phyloP scores from a whole-genome alignment of 1,139 yeast species.

The Yamadazyma pseudoaaseri region DNA sequence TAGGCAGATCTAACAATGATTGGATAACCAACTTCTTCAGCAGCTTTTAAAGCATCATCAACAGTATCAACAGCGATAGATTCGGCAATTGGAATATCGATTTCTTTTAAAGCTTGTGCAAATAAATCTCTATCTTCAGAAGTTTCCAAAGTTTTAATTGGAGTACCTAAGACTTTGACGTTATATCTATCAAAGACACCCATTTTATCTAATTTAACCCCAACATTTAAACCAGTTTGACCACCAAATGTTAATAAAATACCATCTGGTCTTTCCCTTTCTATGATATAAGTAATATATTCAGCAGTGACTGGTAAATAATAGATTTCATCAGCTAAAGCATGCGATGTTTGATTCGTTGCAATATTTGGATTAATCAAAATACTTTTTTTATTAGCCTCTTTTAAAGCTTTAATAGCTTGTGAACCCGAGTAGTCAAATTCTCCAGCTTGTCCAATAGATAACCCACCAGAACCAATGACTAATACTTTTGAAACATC shows the following conservation, averaged over 20 bases:
- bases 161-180: conserved; percentile 95
- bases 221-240: conserved; percentile 95
- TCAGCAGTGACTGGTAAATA: conserved; percentile 96
- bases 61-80: conserved; percentile 92
- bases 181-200: conserved; percentile 90
- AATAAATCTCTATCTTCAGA: conserved; percentile 97
- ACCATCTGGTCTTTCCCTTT: conserved; percentile 95
- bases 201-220: conserved; percentile 89
- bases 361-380: conserved; percentile 97
- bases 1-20: conserved; percentile 97
- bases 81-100: conserved; percentile 92
- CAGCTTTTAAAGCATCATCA: conserved; percentile 90
- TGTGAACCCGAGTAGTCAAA: conserved; percentile 98
- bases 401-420: conserved; percentile 93
- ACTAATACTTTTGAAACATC: conserved; percentile 88
- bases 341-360: conserved; percentile 94
- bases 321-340: conserved; percentile 92
- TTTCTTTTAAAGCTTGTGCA: conserved; percentile 91
- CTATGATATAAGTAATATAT: conserved; percentile 89
- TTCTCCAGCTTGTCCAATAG: conserved; percentile 99
- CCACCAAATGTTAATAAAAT: conserved; percentile 96
- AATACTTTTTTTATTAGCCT: conserved; percentile 81
- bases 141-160: conserved; percentile 90
- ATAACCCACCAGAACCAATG: conserved; percentile 96
- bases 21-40: conserved; percentile 86